Evolutionary conservation across 495 filamentous ascomycete genomes (phyloP), one percentile per base, ranked within the genome.

Genomic region (Penicillium waksmanii): DNA sequence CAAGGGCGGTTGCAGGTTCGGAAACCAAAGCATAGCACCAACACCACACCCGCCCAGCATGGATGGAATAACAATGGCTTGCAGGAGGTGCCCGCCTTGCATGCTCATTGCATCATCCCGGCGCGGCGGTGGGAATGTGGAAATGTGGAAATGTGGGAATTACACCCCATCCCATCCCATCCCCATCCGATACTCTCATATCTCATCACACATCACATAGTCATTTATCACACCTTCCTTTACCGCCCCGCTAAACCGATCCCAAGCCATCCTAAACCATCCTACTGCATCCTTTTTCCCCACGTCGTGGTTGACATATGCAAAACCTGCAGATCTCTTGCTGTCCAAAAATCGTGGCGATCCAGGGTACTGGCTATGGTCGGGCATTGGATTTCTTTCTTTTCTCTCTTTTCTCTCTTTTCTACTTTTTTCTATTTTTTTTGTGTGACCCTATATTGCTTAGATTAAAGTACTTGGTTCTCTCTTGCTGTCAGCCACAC

Each of bases 101-200:
- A 60, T 50, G 34, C 40, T 5, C 19, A 63, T 66, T 66, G 60
- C 60, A 66, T 66, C 60, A 63, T 66, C 57, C 60, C 56, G 40
- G 12, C 35, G 51, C 17, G 42, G n/a, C 42, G 17, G 42, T 40
- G 15, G 36, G 36, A 40, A 40, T 40, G 36, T 40, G 15, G 36
- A 40, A 40, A 40, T 11, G 15, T n/a, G 15, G 35, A 13, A 38
- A n/a, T 40, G 6, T 31, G 27, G 23, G 23, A 23, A 23, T 23
- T 23, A 3, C 23, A 23, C 23, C 21, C 21, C 3, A 21, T 21
- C 21, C 23, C 23, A 2, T 23, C 23, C 23, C 23, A 23, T 23
- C 23, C 23, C 23, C 23, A 23, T 6, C n/a, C n/a, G n/a, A 36
- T 6, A 25, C 49, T 9, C 15, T 31, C 27, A 31, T 31, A 25